Base-by-base conservation (phyloP, 1,139 yeast species). In the Yamadazyma blattariae region DNA sequence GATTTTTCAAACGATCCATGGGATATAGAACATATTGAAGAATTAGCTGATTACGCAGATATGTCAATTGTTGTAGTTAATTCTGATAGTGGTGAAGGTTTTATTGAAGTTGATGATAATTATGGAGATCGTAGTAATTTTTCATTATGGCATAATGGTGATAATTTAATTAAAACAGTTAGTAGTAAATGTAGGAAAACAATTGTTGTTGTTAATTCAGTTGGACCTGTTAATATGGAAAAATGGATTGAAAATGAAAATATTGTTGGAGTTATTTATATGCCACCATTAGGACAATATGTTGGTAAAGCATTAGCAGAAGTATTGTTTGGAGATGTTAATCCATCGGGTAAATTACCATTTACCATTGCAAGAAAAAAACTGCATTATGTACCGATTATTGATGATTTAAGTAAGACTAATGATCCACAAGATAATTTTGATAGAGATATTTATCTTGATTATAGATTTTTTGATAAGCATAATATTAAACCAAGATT, bases 341-440 rank as follows among this genome's bases (percentile, higher is more conserved):
- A 75, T 44, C 85, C 85, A 7, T 74, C 81, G 15, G 86, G 85
- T 3, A 70, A 74, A 44, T 61, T 79, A 31, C 84, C 86, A 0
- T 79, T 78, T 46, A 78, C 85, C 1, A 69, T 79, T 46, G 83
- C 85, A 10, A 71, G 66, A 50, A 72, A 75, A 44, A 64, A 61
- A 31, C 71, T 61, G 45, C 82, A 78, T 42, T 77, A 77, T 46
- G 77, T 73, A 19, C 74, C 77, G 16, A 58, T 77, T 10, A 48
- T 74, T 38, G 71, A 64, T 34, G 60, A 60, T 20, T 52, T 71
- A 19, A 71, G 68, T 9, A 63, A 61, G 2, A 56, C 56, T 10
- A 57, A 51, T 2, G 58, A 60, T 30, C 78, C 78, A 1, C 73
- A 67, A 41, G 82, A 77, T 56, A 66, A 63, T 37, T 67, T 66